These are phyloP conservation scores for Pichia sp. DNA, from an alignment of 1,139 yeast genomes.

Conservation along the genomic window DNA sequence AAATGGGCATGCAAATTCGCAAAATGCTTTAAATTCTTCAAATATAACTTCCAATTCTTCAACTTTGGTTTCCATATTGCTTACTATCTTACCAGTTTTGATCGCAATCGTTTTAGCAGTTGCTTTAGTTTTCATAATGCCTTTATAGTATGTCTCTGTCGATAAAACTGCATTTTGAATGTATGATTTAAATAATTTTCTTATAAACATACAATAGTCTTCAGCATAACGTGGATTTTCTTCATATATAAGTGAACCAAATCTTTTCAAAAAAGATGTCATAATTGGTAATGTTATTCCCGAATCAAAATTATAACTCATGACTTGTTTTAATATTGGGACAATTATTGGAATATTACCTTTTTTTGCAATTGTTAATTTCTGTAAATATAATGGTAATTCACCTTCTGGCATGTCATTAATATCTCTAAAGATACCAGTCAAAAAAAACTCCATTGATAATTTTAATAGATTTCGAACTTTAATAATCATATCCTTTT, in stretches of 20 bases:
- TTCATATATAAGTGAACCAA: constrained; percentile 31
- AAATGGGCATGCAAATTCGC: constrained; percentile 42
- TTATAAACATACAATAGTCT: constrained; percentile 20
- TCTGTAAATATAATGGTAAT: constrained; percentile 37
- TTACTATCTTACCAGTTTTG: constrained; percentile 59
- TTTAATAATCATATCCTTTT: constrained; percentile 35
- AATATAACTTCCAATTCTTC: constrained; percentile 36
- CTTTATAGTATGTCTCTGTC: constrained; percentile 34
- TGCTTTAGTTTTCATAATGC: constrained; percentile 34
- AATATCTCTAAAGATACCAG: constrained; percentile 44
- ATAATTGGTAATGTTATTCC: constrained; percentile 47
- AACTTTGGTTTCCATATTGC: constrained; percentile 43
- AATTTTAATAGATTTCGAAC: constrained; percentile 50
- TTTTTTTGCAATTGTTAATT: constrained; percentile 25
- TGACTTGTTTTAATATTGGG: constrained; percentile 42
- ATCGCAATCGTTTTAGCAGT: constrained; percentile 52
- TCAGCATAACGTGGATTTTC: constrained; percentile 22
- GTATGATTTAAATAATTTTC: constrained; percentile 41
- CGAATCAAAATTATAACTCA: constrained; percentile 42
- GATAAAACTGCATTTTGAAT: constrained; percentile 40
- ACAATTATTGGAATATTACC: constrained; percentile 22
- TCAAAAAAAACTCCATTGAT: constrained; percentile 55
- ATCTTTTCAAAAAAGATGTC: constrained; percentile 48
- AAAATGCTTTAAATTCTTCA: constrained; percentile 42
- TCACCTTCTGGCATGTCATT: constrained; percentile 28